Evolutionary conservation across 2,329 filamentous ascomycete genomes (phyloP).

Genomic region (Arachnopeziza araneosa): DNA sequence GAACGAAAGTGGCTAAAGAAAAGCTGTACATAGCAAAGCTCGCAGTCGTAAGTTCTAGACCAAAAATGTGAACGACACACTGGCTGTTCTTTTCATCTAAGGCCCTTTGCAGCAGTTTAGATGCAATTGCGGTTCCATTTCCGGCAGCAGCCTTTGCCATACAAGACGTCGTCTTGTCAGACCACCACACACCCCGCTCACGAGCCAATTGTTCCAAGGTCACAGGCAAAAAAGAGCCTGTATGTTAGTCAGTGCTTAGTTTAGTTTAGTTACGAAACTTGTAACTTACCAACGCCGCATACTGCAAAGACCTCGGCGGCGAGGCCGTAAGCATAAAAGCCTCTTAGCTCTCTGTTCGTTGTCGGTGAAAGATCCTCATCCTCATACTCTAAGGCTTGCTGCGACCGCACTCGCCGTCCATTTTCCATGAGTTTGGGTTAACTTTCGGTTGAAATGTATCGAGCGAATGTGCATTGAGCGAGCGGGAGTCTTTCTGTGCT

Average conservation of each 20-base stretch:
- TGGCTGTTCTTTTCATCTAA: slow-evolving; percentile 22
- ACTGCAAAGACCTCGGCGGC: slow-evolving; percentile 94
- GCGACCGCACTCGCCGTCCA: slow-evolving; percentile 9
- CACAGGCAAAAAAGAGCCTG: slow-evolving; percentile 89
- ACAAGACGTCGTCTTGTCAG: slow-evolving; percentile 71
- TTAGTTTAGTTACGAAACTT: background rate
- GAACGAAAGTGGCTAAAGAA: slow-evolving; percentile 80
- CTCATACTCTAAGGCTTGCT: slow-evolving; percentile 50
- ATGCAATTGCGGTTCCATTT: slow-evolving; percentile 9
- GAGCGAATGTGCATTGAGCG: background rate
- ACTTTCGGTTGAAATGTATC: background rate
- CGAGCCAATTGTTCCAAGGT: slow-evolving; percentile 86
- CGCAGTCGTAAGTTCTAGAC: slow-evolving; percentile 84
- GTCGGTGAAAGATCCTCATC: slow-evolving; percentile 84
- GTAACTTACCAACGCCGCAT: slow-evolving; percentile 67
- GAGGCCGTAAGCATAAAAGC: slow-evolving; percentile 95
- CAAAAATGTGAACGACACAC: slow-evolving; percentile 77
- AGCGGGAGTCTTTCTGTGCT: background rate
- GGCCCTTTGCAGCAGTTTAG: slow-evolving; percentile 20
- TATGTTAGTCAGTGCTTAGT: background rate
- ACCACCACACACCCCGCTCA: slow-evolving; percentile 79
- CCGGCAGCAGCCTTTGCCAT: slow-evolving; percentile 37
- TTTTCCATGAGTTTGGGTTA: slow-evolving; percentile 16
- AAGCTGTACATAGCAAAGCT: slow-evolving; percentile 99
- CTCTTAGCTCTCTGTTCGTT: slow-evolving; percentile 75